Evolutionary conservation across 1,284 basidiomycete genomes (phyloP).

Genomic region (Ceratobasidium theobromae): DNA sequence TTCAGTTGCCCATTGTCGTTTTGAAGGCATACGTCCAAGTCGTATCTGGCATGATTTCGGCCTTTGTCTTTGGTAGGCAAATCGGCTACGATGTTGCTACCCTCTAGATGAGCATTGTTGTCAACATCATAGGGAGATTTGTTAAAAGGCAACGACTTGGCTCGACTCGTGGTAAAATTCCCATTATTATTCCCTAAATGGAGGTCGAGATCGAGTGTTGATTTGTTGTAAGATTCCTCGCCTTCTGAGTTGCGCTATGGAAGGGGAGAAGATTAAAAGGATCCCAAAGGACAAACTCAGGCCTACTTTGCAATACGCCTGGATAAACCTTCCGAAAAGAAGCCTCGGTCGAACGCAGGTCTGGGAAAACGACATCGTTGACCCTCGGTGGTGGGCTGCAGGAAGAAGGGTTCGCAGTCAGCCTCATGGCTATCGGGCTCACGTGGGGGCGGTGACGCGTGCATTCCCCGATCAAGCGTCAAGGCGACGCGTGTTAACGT

Average conservation of each 20-base stretch:
- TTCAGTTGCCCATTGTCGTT: constrained; percentile 14
- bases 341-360: constrained; percentile 14
- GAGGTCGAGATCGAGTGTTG: constrained; percentile 11
- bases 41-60: constrained; percentile 23
- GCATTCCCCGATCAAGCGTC: too few relatives aligned
- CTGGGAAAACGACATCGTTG: constrained; percentile 16
- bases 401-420: not conserved
- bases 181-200: constrained; percentile 19
- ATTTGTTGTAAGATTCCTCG: constrained; percentile 7
- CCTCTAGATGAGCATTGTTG: constrained; percentile 10
- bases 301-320: constrained; percentile 24
- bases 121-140: not conserved
- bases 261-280: not conserved
- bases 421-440: not conserved
- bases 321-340: constrained; percentile 20
- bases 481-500: too few relatives aligned
- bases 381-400: not conserved
- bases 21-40: constrained; percentile 19
- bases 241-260: not conserved
- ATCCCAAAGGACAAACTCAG: not conserved
- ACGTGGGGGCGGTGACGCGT: too few relatives aligned
- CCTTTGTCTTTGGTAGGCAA: not conserved
- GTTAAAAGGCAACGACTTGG: not conserved
- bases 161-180: constrained; percentile 5
- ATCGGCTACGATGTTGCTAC: constrained; percentile 15